Evolutionary conservation across 495 filamentous ascomycete species (phyloP), one percentile per base, ranked within the genome.

Genomic region (Penicillium herquei): DNA sequence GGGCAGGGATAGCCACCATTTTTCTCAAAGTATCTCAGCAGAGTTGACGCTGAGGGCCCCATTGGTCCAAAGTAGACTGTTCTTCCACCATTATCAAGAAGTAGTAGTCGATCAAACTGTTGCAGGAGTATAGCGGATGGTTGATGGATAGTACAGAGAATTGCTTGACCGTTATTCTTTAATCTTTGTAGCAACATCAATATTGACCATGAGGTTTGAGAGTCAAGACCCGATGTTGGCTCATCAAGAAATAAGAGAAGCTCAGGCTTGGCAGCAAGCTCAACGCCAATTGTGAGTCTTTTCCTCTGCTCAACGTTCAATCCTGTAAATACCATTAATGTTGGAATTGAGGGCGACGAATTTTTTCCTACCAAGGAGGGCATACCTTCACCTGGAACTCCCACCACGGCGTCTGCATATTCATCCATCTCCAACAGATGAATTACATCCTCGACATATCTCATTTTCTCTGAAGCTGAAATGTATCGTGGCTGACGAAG

Each of bases 81-180:
- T 11, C 43, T 56, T 18, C 59, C 59, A 52, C 90, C 90, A 47
- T 80, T 82, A 2, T 84, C 83, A 26, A 96, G 75, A 74, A 96
- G 91, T 8, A 94, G 73, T 6, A 98, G 76, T 21, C 88, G 84
- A 69, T 97, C 92, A 64, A 97, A 98, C 52, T 90, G 82, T 64
- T 96, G 87, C 74, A 98, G 94, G 35, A 98, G 78, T 68, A 95
- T 88, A 39, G 91, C 91, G 0, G 87, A 91, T 1, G 92, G 92
- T 66, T 98, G 93, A 70, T 98, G 93, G 57, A 98, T 96, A 4
- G 92, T 96, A 67, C 89, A 93, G 6, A 96, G 84, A 62, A 96
- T 85, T n/a, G 92, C 90, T 68, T 95, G 90, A 12, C 92, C 92
- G 56, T 81, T 85, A 68, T 89, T 84, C 42, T 91, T 88, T 34